Evolutionary conservation across 768 basidiomycete genomes (phyloP).

Genomic region (Mycena leptocephala): DNA sequence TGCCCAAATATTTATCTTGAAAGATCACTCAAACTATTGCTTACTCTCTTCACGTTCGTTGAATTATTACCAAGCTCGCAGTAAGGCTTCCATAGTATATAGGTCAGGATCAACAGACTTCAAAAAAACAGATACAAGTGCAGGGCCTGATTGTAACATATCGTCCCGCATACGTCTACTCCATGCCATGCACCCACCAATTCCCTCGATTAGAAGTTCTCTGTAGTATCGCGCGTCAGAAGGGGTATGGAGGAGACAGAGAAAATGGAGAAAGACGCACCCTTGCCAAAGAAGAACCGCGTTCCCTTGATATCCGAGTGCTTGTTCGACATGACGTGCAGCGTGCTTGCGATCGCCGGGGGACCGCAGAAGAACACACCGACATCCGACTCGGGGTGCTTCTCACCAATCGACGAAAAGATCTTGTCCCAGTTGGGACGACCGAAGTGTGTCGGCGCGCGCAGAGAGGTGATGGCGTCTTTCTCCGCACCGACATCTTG

Average conservation of each 20-base stretch:
- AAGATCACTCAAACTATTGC: no score
- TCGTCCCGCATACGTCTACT: conserved; percentile 26
- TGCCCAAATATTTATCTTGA: no score
- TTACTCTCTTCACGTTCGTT: background rate
- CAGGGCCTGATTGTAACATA: conserved; percentile 14
- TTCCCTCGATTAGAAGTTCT: conserved; percentile 31
- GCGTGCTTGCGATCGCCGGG: conserved; percentile 62
- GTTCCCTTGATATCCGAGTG: conserved; percentile 71
- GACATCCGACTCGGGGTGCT: conserved; percentile 92
- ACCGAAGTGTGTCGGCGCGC: conserved; percentile 95
- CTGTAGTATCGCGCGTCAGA: conserved; percentile 10
- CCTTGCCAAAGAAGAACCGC: conserved; percentile 80
- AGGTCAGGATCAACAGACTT: conserved; percentile 27
- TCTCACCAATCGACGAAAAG: conserved; percentile 82
- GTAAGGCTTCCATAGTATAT: conserved; percentile 23
- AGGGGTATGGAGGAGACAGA: background rate
- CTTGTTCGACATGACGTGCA: conserved; percentile 78
- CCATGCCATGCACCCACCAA: background rate
- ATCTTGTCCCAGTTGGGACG: conserved; percentile 90
- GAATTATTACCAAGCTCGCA: background rate
- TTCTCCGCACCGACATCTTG: conserved; percentile 95
- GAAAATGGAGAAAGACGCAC: conserved; percentile 47
- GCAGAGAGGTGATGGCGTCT: conserved; percentile 91
- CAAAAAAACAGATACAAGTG: conserved; percentile 34
- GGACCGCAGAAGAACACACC: conserved; percentile 90